phyloP scores from a whole-genome alignment of 1,284 basidiomycete species.

The Heterobasidion irregulare region DNA sequence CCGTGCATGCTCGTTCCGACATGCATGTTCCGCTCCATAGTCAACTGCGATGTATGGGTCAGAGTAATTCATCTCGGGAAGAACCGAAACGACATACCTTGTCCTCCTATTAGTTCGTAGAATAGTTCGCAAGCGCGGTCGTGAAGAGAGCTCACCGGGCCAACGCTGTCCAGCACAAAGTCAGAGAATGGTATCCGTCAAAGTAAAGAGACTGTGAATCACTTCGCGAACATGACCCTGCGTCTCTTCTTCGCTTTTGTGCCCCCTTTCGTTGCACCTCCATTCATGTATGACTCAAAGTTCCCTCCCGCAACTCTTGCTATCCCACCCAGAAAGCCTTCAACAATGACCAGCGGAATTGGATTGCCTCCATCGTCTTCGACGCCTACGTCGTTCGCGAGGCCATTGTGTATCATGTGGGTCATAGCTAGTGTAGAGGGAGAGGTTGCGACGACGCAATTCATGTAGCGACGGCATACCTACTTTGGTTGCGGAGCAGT shows the following conservation, averaged over 20 bases:
- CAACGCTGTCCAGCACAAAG: slow-evolving; percentile 24
- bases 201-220: slow-evolving; percentile 1
- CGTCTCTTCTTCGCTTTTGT: slow-evolving; percentile 14
- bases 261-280: slow-evolving; percentile 22
- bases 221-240: slow-evolving; percentile 31
- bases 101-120: slow-evolving; percentile 41
- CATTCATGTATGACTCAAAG: slow-evolving; percentile 22
- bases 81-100: slow-evolving; percentile 21
- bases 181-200: neutral
- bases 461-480: neutral
- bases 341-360: slow-evolving; percentile 42
- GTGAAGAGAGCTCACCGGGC: slow-evolving; percentile 46
- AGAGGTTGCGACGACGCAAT: neutral
- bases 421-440: neutral
- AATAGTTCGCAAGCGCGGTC: slow-evolving; percentile 53
- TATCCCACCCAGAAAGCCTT: slow-evolving; percentile 43
- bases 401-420: neutral
- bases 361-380: neutral
- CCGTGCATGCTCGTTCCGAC: slow-evolving; percentile 27
- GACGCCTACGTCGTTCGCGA: neutral
- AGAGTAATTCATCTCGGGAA: neutral
- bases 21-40: slow-evolving; percentile 31
- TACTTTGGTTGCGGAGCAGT: neutral
- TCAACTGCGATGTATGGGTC: slow-evolving; percentile 21
- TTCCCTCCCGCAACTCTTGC: slow-evolving; percentile 36